Conservation (phyloP, 2,329 filamentous ascomycete genomes). For the Arthrobotrys musiformis region DNA sequence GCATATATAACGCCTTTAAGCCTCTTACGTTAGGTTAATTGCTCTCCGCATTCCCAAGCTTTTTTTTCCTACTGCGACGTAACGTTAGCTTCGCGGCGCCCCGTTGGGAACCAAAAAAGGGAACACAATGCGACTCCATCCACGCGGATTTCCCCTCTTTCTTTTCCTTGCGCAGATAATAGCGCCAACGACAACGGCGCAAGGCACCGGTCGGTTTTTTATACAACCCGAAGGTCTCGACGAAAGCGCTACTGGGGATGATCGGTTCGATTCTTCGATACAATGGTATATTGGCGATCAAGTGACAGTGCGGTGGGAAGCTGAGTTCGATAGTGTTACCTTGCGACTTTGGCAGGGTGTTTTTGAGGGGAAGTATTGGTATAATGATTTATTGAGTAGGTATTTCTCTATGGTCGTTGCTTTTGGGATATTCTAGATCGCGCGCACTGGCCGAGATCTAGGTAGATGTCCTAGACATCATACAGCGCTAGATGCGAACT, state of each 20-base stretch:
- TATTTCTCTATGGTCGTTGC: background rate
- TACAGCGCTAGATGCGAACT: background rate
- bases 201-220: background rate
- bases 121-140: background rate
- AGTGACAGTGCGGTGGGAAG: constrained; percentile 27
- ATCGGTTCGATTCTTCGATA: constrained; percentile 30
- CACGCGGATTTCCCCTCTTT: background rate
- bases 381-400: constrained; percentile 21
- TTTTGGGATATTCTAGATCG: background rate
- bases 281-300: constrained; percentile 17
- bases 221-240: constrained; percentile 11
- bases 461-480: background rate
- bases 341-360: constrained; percentile 31
- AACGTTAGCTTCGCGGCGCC: no score
- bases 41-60: background rate
- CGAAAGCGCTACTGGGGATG: constrained; percentile 2
- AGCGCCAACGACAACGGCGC: background rate
- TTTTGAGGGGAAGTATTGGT: constrained; percentile 15
- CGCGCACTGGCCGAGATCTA: background rate
- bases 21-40: background rate
- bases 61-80: background rate
- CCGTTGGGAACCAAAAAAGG: background rate
- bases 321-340: constrained; percentile 22
- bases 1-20: background rate
- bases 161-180: background rate